A percentile compares a stretch with the other conserved stretches of the same genome.
Evolutionary conservation across 2,329 filamentous ascomycete species (phyloP).

Genomic region (Pseudocercospora fijiensis): DNA sequence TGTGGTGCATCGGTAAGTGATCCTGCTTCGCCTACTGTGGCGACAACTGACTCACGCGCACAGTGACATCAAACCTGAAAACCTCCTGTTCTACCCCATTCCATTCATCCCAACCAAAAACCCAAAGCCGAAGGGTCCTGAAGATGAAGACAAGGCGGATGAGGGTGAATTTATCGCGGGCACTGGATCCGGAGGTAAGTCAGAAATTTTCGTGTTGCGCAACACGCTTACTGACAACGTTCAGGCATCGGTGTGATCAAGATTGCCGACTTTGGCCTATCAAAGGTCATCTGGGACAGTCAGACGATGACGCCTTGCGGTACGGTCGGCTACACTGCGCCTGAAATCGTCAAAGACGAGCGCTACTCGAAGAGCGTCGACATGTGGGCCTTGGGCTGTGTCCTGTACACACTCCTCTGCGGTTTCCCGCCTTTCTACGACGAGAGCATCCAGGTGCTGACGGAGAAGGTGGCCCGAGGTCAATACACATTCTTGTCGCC

Average conservation of each 20-base stretch:
- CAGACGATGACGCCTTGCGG: conserved; percentile 99
- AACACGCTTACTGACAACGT: neutral
- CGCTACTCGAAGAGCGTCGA: conserved; percentile 98
- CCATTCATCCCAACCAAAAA: conserved; percentile 76
- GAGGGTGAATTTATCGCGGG: conserved; percentile 90
- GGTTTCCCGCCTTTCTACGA: conserved; percentile 99
- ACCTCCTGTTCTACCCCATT: conserved; percentile 86
- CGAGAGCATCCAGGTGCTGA: conserved; percentile 93
- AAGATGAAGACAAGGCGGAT: conserved; percentile 95
- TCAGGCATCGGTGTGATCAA: conserved; percentile 83
- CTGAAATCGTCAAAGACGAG: conserved; percentile 98
- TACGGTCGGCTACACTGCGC: conserved; percentile 95
- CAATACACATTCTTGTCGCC: conserved; percentile 97
- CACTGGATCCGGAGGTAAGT: conserved; percentile 66
- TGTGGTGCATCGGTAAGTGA: conserved; percentile 87
- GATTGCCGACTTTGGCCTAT: conserved; percentile 95
- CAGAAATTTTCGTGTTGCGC: neutral
- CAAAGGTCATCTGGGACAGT: conserved; percentile 97
- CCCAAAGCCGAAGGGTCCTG: conserved; percentile 76
- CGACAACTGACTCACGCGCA: conserved; percentile 38
- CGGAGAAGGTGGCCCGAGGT: conserved; percentile 93
- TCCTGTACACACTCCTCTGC: conserved; percentile 93
- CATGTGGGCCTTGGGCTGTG: conserved; percentile 98
- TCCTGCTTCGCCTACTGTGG: neutral
- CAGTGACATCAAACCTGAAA: conserved; percentile 98